phyloP scores from a whole-genome alignment of 495 filamentous ascomycete species.

The Geoglossum glabrum region DNA sequence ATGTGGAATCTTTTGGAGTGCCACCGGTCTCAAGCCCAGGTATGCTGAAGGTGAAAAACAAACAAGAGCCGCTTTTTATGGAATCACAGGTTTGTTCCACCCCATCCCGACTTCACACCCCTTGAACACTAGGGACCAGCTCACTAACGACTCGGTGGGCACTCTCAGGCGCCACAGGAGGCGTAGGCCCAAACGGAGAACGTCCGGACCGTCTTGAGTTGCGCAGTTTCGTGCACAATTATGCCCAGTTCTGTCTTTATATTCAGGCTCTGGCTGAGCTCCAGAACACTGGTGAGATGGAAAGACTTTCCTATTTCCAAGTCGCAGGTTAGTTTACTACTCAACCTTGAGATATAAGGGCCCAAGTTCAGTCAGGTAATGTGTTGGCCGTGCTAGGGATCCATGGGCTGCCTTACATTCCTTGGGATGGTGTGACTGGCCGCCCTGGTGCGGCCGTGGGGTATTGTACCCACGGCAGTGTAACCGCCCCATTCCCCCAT shows the following conservation, averaged over 20 bases:
- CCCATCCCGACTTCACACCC: not conserved
- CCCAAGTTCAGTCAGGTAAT: no score
- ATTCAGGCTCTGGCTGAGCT: conserved; percentile 32
- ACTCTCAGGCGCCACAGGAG: not conserved
- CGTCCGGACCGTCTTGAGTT: conserved; percentile 23
- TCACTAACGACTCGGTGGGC: not conserved
- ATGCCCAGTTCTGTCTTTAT: conserved; percentile 36
- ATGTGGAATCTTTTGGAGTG: not conserved
- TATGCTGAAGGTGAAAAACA: no score
- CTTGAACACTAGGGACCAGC: not conserved
- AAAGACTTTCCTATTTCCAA: conserved; percentile 36
- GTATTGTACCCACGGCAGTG: conserved; percentile 36
- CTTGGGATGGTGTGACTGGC: conserved; percentile 34
- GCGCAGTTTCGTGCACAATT: conserved; percentile 31
- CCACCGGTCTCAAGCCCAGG: not conserved
- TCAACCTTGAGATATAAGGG: conserved; percentile 2
- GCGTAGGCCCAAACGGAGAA: not conserved
- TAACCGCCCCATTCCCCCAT: not conserved
- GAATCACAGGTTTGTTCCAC: not conserved
- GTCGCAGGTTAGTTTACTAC: conserved; percentile 27
- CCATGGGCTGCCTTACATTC: conserved; percentile 37
- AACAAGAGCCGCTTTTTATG: not conserved
- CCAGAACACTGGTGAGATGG: conserved; percentile 30
- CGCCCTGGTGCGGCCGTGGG: conserved; percentile 29
- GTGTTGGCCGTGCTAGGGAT: conserved; percentile 25